Base-by-base conservation (phyloP, 768 basidiomycete species). In the Cystofilobasidium ferigula region DNA sequence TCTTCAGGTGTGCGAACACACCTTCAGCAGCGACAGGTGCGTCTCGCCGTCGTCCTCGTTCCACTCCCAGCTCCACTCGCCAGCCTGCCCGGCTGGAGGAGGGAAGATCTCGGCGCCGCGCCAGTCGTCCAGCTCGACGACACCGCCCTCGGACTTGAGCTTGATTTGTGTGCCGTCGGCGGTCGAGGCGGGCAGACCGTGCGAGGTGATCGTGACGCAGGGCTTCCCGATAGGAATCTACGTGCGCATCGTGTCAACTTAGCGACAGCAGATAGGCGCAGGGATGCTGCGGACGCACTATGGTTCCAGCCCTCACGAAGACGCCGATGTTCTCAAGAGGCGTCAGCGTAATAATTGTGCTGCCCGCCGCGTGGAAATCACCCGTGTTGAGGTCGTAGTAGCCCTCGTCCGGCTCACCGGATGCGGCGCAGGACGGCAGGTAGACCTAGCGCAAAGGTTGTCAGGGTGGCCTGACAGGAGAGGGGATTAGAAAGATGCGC, bases 121-220 rank as follows among this genome's bases (percentile, higher is more conserved):
- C 72, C 72, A 76, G 59, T 75, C 74, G 57, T 76, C 76, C n/a
- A 76, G 65, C 1, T 69, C 73, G 18, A 76, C 75, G 10, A 74
- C 60, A 28, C 74, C 75, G 14, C 71, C 72, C 36, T 73, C 72
- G 28, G 54, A 54, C 22, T 72, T 69, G 30, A 74, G 69, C 34
- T 63, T 35, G 26, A 72, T 70, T 35, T 72, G 69, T 0, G 73
- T 72, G 14, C 76, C 76, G 59, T 74, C 73, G 20, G 69, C 57
- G 16, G 72, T 72, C 6, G 71, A 72, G 45, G 74, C 43, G 0
- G 70, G 63, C 4, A 73, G 64, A 24, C 74, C 76, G 9, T 61
- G 47, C 0, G 35, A 16, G 24, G 73, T 76, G 57, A 76, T 71
- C 5, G 76, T 75, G 22, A 70, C 67, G 48, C 70, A 67, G 3